Conservation (phyloP, 2,329 filamentous ascomycete species). For the Cercospora zeina region DNA sequence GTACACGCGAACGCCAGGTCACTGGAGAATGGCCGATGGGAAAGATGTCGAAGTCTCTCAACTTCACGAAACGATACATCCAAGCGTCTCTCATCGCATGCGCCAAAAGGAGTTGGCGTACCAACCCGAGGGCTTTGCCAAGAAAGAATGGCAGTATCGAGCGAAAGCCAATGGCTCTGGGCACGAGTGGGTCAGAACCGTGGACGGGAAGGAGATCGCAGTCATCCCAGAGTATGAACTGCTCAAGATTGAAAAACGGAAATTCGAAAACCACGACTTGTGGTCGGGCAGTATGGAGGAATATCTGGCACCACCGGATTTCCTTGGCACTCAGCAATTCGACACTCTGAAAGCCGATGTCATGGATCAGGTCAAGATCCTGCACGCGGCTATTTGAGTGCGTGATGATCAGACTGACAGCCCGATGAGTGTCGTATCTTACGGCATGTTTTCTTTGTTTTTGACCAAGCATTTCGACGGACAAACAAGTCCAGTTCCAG, state of each 20-base stretch:
- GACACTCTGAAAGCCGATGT: constrained; percentile 13
- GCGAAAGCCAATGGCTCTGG: constrained; percentile 1
- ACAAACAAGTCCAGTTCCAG: neutral
- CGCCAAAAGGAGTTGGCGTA: constrained; percentile 5
- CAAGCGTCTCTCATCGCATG: constrained; percentile 22
- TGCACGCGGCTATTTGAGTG: neutral
- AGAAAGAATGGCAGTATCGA: constrained; percentile 19
- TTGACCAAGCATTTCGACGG: neutral
- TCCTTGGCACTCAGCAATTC: constrained; percentile 9
- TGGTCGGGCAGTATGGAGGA: constrained; percentile 20
- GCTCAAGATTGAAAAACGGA: constrained; percentile 8
- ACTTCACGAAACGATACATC: constrained; percentile 26
- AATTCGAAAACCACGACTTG: constrained; percentile 16
- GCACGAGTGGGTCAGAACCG: constrained; percentile 16
- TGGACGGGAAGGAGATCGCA: constrained; percentile 11
- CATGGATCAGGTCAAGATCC: constrained; percentile 3
- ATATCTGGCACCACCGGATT: constrained; percentile 14
- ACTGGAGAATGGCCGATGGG: constrained; percentile 17
- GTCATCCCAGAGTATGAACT: constrained; percentile 19
- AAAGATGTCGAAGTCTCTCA: constrained; percentile 13
- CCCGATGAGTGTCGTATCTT: neutral
- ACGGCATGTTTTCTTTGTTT: neutral
- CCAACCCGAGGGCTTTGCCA: constrained; percentile 15
- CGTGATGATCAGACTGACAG: neutral
- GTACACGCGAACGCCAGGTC: constrained; percentile 19